Conservation (phyloP, 345 rosid genomes). For the Raphanus raphanistrum region DNA sequence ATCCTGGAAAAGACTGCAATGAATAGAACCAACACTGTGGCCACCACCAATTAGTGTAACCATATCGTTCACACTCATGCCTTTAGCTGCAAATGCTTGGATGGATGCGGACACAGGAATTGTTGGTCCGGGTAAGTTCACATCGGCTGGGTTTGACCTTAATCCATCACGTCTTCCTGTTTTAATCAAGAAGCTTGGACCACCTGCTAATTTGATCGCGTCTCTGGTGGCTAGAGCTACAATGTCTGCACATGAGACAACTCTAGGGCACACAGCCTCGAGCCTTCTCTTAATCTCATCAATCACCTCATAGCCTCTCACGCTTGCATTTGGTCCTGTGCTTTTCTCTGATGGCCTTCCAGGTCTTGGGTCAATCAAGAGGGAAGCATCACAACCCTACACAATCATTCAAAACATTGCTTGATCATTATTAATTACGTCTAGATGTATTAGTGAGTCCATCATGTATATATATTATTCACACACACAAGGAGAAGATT, state of each 20-base stretch:
- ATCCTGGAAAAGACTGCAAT: conserved; percentile 58
- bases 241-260: conserved; percentile 42
- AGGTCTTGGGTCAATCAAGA: conserved; percentile 35
- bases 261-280: conserved; percentile 30
- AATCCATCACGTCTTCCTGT: conserved; percentile 70
- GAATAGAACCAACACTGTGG: conserved; percentile 67
- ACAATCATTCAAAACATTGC: neutral
- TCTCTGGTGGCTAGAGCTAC: conserved; percentile 66
- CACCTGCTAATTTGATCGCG: conserved; percentile 54
- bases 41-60: conserved; percentile 65
- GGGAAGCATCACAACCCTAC: conserved; percentile 45
- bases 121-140: conserved; percentile 62
- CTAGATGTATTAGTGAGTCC: neutral
- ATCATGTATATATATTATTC: neutral
- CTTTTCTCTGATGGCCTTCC: conserved; percentile 40
- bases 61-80: conserved; percentile 55
- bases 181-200: conserved; percentile 49
- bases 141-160: conserved; percentile 44
- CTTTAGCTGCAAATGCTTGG: conserved; percentile 42
- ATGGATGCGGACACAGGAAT: conserved; percentile 41
- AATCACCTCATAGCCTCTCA: conserved; percentile 39
- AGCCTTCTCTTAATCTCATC: conserved; percentile 38
- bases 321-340: conserved; percentile 39
- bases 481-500: conserved; percentile 21
- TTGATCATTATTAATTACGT: neutral